phyloP scores from a whole-genome alignment of 2,329 filamentous ascomycete species.

The Fusarium fujikuroi region DNA sequence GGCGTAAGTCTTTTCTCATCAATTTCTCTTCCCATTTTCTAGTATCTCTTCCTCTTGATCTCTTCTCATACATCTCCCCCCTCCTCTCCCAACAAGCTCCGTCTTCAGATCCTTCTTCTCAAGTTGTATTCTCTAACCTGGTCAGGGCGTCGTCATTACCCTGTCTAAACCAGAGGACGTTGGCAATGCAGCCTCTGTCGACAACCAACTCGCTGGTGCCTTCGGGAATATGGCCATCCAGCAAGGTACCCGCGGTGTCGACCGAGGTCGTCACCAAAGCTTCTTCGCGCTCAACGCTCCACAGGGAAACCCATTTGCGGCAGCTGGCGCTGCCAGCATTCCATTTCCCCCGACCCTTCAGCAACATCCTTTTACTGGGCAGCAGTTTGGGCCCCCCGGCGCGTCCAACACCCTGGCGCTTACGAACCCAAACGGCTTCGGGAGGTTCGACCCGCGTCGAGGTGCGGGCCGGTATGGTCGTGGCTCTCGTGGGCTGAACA shows the following conservation, averaged over 20 bases:
- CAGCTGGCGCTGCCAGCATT: slow-evolving; percentile 9
- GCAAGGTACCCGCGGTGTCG: not conserved
- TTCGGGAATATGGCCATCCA: slow-evolving; percentile 34
- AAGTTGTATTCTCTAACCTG: slow-evolving; percentile 18
- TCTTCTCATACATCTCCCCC: not conserved
- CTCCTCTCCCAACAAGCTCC: no score
- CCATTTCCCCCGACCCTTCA: not conserved
- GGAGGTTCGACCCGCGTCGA: slow-evolving; percentile 38
- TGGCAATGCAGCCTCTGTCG: not conserved
- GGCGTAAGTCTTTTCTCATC: slow-evolving; percentile 40
- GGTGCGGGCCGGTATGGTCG: not conserved
- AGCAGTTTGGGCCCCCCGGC: not conserved
- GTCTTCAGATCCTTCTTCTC: no score
- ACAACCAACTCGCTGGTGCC: slow-evolving; percentile 14
- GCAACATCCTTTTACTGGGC: slow-evolving; percentile 40
- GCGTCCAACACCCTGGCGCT: no score
- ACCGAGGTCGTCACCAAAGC: not conserved
- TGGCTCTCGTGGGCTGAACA: slow-evolving; percentile 52
- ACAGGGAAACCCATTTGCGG: not conserved
- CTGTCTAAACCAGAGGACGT: not conserved
- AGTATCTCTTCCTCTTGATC: slow-evolving; percentile 28
- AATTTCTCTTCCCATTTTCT: not conserved
- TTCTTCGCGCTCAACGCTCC: slow-evolving; percentile 46
- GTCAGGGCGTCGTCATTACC: not conserved
- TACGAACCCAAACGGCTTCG: not conserved